Percentiles rank a stretch among this genome's conserved stretches.
phyloP scores from a whole-genome alignment of 2,329 filamentous ascomycete species.

The Aspergillus amoenus region DNA sequence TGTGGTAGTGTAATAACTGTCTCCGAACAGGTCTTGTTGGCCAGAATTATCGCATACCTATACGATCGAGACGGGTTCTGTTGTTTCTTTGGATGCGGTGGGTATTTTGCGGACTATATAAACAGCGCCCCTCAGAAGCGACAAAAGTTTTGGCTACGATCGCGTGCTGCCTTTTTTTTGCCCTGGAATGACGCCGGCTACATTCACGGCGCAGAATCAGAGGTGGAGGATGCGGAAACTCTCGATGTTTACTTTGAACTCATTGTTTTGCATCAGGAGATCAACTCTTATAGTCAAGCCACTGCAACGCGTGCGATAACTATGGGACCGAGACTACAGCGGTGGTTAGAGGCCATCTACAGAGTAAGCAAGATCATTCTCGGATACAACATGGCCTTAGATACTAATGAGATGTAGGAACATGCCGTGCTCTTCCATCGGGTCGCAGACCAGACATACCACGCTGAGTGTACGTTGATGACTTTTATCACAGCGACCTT shows the following conservation, averaged over 20 bases:
- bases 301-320: neutral
- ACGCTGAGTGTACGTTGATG: conserved; percentile 1
- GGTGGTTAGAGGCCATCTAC: conserved; percentile 1
- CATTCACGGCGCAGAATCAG: neutral
- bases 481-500: conserved; percentile 10
- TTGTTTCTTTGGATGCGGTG: conserved; percentile 14
- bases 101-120: conserved; percentile 9
- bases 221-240: conserved; percentile 5
- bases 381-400: no score
- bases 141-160: conserved; percentile 9
- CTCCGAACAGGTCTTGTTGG: conserved; percentile 11
- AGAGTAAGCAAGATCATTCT: neutral
- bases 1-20: neutral
- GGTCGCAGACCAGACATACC: neutral
- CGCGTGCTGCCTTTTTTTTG: conserved; percentile 8
- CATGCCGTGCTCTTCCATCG: neutral
- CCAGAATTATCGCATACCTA: conserved; percentile 10
- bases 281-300: conserved; percentile 7
- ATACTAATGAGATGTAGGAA: neutral
- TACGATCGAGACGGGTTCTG: conserved; percentile 14
- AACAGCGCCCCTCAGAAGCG: conserved; percentile 1
- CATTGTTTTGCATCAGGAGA: conserved; percentile 12
- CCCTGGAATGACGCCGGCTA: neutral
- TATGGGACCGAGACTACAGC: neutral
- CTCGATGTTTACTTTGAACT: conserved; percentile 14